Base-by-base conservation (phyloP, 768 basidiomycete genomes). In the Gloeopeniophorella convolvens region DNA sequence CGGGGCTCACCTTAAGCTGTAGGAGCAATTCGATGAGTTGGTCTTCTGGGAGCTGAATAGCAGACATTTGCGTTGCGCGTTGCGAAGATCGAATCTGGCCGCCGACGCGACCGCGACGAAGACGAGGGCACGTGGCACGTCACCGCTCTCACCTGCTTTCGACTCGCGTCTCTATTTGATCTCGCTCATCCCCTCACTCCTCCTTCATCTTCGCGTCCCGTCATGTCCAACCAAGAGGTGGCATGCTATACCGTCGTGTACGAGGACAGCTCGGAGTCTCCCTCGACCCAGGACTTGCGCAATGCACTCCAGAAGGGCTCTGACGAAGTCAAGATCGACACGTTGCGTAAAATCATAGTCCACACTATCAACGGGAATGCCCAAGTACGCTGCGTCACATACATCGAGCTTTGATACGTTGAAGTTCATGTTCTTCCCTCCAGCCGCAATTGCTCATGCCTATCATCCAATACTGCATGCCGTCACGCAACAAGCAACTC, bases 381-480 rank as follows among this genome's bases (percentile, higher is more conserved):
- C 56, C 89, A 94, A 74, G 94, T 89, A 62, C 63, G 82, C 63
- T n/a, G n/a, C n/a, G n/a, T n/a, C n/a, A n/a, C n/a, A n/a, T n/a
- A n/a, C n/a, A n/a, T n/a, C n/a, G n/a, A n/a, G n/a, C n/a, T n/a
- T n/a, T n/a, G n/a, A n/a, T n/a, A n/a, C n/a, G n/a, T n/a, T n/a
- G n/a, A n/a, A n/a, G n/a, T n/a, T n/a, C n/a, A n/a, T n/a, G n/a
- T n/a, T n/a, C n/a, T n/a, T n/a, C n/a, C n/a, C n/a, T n/a, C n/a
- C 63, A 95, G 92, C 89, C 92, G n/a, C 71, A 80, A 45, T 68
- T 98, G 42, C 82, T 97, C 71, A 98, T 99, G 94, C 89, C 93
- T 5, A 85, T 98, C 68, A 98, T 99, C 59, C 96, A 99, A 79
- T 96, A 85, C 70, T 87, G 95, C 55, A 80, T 98, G 76, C 96